A percentile compares a stretch with the other conserved stretches of the same genome.
Conservation (phyloP, 2,329 filamentous ascomycete genomes). For the Fusarium sulawesiense region DNA sequence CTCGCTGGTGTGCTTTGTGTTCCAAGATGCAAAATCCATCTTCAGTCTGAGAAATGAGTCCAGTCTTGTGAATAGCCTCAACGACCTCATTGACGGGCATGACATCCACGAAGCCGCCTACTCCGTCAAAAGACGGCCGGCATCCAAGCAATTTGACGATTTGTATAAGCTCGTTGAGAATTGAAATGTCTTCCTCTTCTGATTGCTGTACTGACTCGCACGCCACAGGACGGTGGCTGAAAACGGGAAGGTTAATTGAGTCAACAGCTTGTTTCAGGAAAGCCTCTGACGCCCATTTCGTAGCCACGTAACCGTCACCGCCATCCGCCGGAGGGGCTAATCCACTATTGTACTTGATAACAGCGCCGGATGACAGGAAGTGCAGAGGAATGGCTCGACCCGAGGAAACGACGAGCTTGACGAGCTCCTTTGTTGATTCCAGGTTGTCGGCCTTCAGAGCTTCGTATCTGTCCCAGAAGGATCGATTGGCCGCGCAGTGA, state of each 20-base stretch:
- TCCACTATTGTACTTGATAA: neutral
- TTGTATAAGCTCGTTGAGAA: neutral
- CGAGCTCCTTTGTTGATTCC: neutral
- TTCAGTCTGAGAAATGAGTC: neutral
- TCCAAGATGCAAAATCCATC: neutral
- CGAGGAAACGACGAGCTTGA: neutral
- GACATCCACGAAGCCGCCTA: neutral
- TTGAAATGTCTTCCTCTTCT: neutral
- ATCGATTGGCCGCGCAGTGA: neutral
- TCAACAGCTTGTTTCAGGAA: neutral
- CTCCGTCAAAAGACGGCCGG: neutral
- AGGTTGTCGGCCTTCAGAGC: neutral
- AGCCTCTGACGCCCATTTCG: neutral
- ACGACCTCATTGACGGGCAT: neutral
- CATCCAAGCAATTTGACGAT: neutral
- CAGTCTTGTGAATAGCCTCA: neutral
- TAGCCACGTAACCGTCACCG: neutral
- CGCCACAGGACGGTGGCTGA: neutral
- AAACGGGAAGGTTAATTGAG: neutral
- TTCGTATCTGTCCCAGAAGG: slow-evolving; percentile 4
- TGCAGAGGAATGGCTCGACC: neutral
- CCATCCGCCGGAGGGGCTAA: neutral
- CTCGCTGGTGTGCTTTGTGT: neutral
- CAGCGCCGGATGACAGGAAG: neutral
- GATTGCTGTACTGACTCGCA: neutral